Percentiles rank a stretch among this genome's conserved stretches.
Evolutionary conservation across 2,329 filamentous ascomycete genomes (phyloP).

Genomic region (Monascus ruber): DNA sequence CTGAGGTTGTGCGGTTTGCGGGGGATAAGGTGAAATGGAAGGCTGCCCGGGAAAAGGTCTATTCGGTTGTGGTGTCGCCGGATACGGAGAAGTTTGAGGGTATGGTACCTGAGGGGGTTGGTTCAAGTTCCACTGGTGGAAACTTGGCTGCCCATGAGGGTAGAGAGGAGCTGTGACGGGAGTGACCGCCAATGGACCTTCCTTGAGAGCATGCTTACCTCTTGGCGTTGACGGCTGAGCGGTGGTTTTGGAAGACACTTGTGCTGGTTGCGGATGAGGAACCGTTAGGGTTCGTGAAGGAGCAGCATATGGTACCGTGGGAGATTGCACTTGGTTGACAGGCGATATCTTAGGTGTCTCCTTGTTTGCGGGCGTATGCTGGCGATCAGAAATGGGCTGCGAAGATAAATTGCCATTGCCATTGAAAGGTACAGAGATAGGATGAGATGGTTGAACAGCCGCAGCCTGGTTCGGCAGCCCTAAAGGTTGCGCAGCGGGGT

Average conservation of each 20-base stretch:
- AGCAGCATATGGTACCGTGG: slow-evolving; percentile 9
- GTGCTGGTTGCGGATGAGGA: neutral
- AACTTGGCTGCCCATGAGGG: slow-evolving; percentile 18
- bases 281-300: slow-evolving; percentile 8
- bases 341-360: slow-evolving; percentile 3
- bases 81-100: slow-evolving; percentile 12
- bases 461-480: neutral
- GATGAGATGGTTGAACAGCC: slow-evolving; percentile 4
- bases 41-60: slow-evolving; percentile 3
- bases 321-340: slow-evolving; percentile 7
- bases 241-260: slow-evolving; percentile 6
- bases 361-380: slow-evolving; percentile 4
- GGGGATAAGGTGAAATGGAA: slow-evolving; percentile 7
- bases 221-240: slow-evolving; percentile 5
- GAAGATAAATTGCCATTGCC: slow-evolving; percentile 11
- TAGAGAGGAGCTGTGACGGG: slow-evolving; percentile 9
- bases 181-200: slow-evolving; percentile 5
- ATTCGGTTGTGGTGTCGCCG: slow-evolving; percentile 3
- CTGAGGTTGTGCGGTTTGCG: slow-evolving; percentile 8
- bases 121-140: slow-evolving; percentile 28
- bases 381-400: slow-evolving; percentile 11
- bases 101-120: slow-evolving; percentile 20
- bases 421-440: slow-evolving; percentile 7
- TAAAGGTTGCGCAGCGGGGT: slow-evolving; percentile 1
- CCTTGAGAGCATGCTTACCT: slow-evolving; percentile 8